phyloP scores from a whole-genome alignment of 805 yeast genomes.

The Candida ovalis region DNA sequence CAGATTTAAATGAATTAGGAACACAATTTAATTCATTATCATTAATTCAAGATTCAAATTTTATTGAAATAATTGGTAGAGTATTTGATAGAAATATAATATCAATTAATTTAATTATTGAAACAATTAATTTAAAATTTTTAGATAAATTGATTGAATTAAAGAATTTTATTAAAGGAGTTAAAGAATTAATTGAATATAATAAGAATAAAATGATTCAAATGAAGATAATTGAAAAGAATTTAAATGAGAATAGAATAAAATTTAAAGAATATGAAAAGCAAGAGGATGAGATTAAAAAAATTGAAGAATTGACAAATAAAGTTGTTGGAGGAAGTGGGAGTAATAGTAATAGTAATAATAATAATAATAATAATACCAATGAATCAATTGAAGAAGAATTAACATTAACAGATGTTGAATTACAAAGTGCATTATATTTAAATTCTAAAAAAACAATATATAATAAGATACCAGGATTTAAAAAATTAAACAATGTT shows the following conservation, averaged over 20 bases:
- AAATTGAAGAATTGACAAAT: conserved; percentile 30
- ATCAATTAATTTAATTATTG: conserved; percentile 39
- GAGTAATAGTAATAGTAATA: conserved; percentile 5
- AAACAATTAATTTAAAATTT: conserved; percentile 28
- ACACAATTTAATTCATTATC: conserved; percentile 51
- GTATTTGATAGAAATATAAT: conserved; percentile 72
- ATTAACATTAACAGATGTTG: conserved; percentile 30
- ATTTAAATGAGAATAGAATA: conserved; percentile 21
- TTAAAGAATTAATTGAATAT: conserved; percentile 30
- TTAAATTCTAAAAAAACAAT: conserved; percentile 26
- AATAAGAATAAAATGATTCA: conserved; percentile 34
- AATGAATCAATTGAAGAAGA: no score
- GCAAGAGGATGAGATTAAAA: conserved; percentile 29
- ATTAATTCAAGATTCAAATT: conserved; percentile 37
- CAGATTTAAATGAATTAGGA: conserved; percentile 51
- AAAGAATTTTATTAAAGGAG: conserved; percentile 29
- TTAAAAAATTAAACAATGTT: conserved; percentile 32
- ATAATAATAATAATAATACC: background rate
- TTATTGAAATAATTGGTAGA: conserved; percentile 78
- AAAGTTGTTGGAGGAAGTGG: conserved; percentile 21
- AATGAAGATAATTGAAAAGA: conserved; percentile 25
- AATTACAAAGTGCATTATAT: conserved; percentile 29
- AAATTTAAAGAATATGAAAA: conserved; percentile 25
- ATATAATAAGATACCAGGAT: conserved; percentile 34
- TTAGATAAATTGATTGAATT: conserved; percentile 33